Evolutionary conservation across 495 filamentous ascomycete genomes (phyloP).

Genomic region (Trichoderma asperelloides): DNA sequence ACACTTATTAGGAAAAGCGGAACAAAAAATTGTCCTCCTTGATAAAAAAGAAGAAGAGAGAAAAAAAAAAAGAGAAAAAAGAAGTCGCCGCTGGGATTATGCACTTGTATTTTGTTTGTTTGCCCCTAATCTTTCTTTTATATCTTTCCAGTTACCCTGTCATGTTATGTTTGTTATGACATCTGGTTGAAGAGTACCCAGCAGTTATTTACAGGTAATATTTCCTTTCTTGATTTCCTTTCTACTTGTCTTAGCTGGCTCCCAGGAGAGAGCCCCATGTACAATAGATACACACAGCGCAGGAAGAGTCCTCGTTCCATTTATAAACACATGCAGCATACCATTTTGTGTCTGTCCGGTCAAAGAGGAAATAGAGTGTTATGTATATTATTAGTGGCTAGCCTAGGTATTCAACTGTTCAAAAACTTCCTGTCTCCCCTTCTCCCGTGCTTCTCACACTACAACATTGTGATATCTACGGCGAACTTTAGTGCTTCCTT

Average conservation of each 20-base stretch:
- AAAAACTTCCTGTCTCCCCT: not conserved
- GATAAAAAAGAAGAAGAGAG: no score
- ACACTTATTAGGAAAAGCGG: no score
- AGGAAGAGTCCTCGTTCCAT: not conserved
- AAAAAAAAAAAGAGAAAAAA: not conserved
- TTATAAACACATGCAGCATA: not conserved
- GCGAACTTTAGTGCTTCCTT: slow-evolving; percentile 14
- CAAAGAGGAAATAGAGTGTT: not conserved
- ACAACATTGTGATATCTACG: slow-evolving; percentile 15
- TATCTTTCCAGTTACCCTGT: not conserved
- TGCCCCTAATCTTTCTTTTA: not conserved
- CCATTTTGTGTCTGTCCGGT: not conserved
- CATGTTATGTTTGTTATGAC: not conserved
- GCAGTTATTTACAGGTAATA: not conserved
- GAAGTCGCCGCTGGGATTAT: no score
- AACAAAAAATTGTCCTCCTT: no score
- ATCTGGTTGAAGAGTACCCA: not conserved
- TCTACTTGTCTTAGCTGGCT: not conserved
- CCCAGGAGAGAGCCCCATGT: not conserved
- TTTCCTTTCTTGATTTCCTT: not conserved
- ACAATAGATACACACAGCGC: not conserved
- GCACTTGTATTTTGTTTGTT: not conserved
- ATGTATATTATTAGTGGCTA: not conserved
- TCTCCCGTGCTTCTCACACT: not conserved
- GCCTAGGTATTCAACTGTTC: not conserved